Conservation (phyloP, 2,329 filamentous ascomycete species). For the Didymella exigua region DNA sequence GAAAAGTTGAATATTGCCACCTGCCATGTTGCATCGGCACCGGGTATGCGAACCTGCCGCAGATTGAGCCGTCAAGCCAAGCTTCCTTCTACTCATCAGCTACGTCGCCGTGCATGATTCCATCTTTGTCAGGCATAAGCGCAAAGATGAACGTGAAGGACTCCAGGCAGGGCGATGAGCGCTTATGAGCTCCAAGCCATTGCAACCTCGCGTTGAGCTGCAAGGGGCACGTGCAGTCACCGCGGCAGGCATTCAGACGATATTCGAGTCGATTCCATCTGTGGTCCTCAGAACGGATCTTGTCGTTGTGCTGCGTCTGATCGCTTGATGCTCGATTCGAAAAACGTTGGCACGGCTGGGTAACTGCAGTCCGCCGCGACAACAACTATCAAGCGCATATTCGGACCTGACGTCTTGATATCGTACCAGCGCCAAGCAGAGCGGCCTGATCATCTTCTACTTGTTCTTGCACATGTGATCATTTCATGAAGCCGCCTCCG, state of each 20-base stretch:
- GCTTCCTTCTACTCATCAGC: neutral
- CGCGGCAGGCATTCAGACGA: neutral
- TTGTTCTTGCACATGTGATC: neutral
- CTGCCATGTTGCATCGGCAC: neutral
- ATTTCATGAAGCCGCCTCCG: neutral
- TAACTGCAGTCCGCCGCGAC: neutral
- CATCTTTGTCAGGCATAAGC: neutral
- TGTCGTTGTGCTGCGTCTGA: neutral
- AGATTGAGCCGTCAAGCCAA: neutral
- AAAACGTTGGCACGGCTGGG: conserved; percentile 2
- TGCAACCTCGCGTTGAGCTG: neutral
- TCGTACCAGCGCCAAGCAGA: conserved; percentile 1
- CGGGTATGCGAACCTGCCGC: neutral
- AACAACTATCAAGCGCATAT: neutral
- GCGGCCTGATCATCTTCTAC: neutral
- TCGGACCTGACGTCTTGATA: neutral
- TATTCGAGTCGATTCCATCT: neutral
- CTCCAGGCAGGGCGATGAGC: neutral
- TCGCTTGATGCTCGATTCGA: neutral
- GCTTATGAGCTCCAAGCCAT: neutral
- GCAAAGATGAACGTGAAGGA: neutral
- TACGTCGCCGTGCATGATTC: neutral
- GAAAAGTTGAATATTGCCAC: neutral
- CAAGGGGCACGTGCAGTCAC: neutral
- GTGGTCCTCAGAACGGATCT: neutral